Evolutionary conservation across 2,329 filamentous ascomycete genomes (phyloP), one percentile per base, ranked within the genome.

Genomic region (Pseudopithomyces maydicus): DNA sequence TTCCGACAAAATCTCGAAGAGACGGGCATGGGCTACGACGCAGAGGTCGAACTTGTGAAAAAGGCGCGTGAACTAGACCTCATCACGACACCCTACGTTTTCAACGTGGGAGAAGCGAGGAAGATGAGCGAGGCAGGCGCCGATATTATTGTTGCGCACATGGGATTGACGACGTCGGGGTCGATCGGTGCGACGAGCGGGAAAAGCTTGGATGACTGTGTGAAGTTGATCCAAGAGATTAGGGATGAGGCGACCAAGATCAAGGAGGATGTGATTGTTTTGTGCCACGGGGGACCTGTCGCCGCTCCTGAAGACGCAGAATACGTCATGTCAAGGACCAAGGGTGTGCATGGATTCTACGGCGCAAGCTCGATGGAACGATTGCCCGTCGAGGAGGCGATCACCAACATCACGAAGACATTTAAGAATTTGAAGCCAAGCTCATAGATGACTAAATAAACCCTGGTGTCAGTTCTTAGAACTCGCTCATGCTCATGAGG

Each of bases 241-340:
- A 78, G 83, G 19, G 85, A 90, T 69, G 85, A 83, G 0, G 87
- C 85, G 0, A 77, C 79, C 0, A 71, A 75, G 50, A 78, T 89
- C 44, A 84, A 84, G 8, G 70, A 77, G 0, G 84, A 89, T 12
- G 77, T 90, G 11, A 84, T 90, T 49, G 83, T 90, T 17, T 69
- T 90, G n/a, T 90, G 88, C 59, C 88, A 90, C 68, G 88, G 88
- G 0, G 88, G 88, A 0, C 88, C 88, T 0, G 88, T 91, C 60
- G 86, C 87, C 3, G 80, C 80, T 50, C 85, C 86, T 0, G 76
- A 84, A 45, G 87, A 90, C 70, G 88, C 88, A 0, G 77, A 83
- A 61, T 89, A 85, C 68, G 82, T 90, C 10, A 77, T 90, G 29
- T 78, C 78, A 20, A 76, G 82, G 62, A 88, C 85, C 0, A 81